Percentiles rank a stretch among this genome's conserved stretches.
Evolutionary conservation across 768 basidiomycete species (phyloP).

Genomic region (Neoboletus magnificus): DNA sequence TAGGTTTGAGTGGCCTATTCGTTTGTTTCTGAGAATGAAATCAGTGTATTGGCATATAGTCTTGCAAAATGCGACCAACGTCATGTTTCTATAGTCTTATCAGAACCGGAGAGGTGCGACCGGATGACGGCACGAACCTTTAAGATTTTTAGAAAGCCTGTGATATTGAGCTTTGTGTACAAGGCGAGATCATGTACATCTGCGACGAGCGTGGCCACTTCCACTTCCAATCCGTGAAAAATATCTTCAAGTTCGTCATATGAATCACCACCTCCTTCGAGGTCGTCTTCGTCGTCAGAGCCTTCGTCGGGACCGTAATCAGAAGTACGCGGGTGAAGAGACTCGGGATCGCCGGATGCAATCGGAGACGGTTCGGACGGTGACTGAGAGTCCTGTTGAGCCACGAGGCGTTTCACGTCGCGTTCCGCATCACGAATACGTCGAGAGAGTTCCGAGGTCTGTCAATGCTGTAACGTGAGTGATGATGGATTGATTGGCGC

Average conservation of each 20-base stretch:
- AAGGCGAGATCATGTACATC: constrained; percentile 89
- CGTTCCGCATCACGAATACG: constrained; percentile 83
- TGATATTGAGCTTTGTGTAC: constrained; percentile 96
- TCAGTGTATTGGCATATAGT: constrained; percentile 8
- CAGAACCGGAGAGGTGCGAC: not conserved
- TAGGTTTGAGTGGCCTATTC: constrained; percentile 70
- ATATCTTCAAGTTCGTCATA: constrained; percentile 78
- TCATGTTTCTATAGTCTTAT: constrained; percentile 77
- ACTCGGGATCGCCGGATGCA: constrained; percentile 48
- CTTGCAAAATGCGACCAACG: constrained; percentile 39
- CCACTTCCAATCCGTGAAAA: constrained; percentile 87
- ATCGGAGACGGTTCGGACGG: constrained; percentile 24
- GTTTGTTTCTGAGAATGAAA: constrained; percentile 80
- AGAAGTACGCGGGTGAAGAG: constrained; percentile 44
- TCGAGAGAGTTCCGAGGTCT: constrained; percentile 79
- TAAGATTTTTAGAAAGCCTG: constrained; percentile 97
- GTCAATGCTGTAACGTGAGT: not conserved
- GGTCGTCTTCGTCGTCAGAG: constrained; percentile 57
- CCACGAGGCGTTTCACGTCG: constrained; percentile 75
- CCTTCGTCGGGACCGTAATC: constrained; percentile 59
- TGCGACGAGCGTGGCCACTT: constrained; percentile 91
- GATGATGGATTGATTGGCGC: not conserved
- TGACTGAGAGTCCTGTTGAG: constrained; percentile 40
- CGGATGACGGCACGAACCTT: constrained; percentile 51
- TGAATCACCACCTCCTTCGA: constrained; percentile 49